phyloP scores from a whole-genome alignment of 495 filamentous ascomycete genomes.

The Bryoglossum gracile region DNA sequence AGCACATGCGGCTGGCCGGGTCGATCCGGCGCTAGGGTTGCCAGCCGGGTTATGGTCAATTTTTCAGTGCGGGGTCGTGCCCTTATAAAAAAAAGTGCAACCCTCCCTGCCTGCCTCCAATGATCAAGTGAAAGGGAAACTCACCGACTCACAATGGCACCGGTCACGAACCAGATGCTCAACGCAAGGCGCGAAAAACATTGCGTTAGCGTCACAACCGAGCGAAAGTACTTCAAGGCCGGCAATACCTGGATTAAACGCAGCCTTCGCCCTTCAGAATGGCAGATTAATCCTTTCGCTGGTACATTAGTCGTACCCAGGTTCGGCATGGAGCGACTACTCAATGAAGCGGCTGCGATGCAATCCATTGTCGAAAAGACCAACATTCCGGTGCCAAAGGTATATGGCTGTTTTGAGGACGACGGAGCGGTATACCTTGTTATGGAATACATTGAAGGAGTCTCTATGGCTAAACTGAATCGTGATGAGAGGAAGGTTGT shows the following conservation, averaged over 20 bases:
- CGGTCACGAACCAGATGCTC: background rate
- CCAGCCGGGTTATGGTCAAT: too few relatives aligned
- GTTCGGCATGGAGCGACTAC: background rate
- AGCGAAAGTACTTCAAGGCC: background rate
- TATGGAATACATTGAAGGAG: background rate
- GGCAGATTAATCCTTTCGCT: background rate
- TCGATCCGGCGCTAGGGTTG: too few relatives aligned
- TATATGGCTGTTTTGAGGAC: background rate
- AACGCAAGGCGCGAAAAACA: background rate
- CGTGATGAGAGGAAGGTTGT: background rate
- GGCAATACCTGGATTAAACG: background rate
- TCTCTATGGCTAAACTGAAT: background rate
- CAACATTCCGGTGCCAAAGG: background rate
- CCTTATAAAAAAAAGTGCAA: too few relatives aligned
- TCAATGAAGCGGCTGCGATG: background rate
- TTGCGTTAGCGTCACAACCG: background rate
- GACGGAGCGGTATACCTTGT: background rate
- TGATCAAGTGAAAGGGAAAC: background rate
- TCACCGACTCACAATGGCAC: background rate
- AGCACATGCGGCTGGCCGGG: too few relatives aligned
- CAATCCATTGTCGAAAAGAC: background rate
- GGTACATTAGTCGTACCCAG: background rate
- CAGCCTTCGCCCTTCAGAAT: background rate
- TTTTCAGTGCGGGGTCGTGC: too few relatives aligned
- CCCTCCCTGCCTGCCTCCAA: too few relatives aligned